phyloP scores from a whole-genome alignment of 495 filamentous ascomycete species.

The Penicillium longicatenatum region DNA sequence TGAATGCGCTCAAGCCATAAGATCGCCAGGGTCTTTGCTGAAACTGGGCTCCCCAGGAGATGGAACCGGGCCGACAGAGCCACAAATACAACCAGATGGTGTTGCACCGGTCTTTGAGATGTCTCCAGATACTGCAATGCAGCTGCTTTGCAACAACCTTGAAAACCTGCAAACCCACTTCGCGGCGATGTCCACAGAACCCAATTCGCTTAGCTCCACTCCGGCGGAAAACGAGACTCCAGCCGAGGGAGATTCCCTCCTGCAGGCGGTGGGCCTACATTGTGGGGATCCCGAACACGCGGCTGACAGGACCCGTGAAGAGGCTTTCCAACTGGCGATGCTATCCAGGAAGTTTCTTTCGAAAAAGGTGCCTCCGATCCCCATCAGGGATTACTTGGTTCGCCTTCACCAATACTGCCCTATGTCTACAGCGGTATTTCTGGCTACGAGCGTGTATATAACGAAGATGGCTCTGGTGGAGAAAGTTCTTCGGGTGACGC shows the following conservation, averaged over 20 bases:
- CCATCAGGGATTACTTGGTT: conserved; percentile 79
- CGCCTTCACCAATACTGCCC: conserved; percentile 90
- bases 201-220: conserved; percentile 47
- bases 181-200: conserved; percentile 58
- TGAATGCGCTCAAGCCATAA: conserved; percentile 8
- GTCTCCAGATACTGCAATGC: conserved; percentile 72
- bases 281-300: conserved; percentile 18
- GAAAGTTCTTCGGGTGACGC: conserved; percentile 70
- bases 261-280: conserved; percentile 33
- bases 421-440: conserved; percentile 92
- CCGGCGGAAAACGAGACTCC: conserved; percentile 59
- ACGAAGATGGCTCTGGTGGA: conserved; percentile 76
- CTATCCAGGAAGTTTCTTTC: conserved; percentile 91
- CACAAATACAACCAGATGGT: conserved; percentile 11
- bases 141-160: conserved; percentile 70
- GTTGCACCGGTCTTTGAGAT: conserved; percentile 68
- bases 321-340: conserved; percentile 37
- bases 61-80: conserved; percentile 20
- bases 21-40: conserved; percentile 17
- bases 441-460: conserved; percentile 92
- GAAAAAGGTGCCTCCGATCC: conserved; percentile 77
- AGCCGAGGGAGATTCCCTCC: conserved; percentile 22
- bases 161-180: conserved; percentile 71
- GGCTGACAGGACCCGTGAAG: conserved; percentile 11
- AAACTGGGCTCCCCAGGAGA: conserved; percentile 20